phyloP scores from a whole-genome alignment of 371 early-diverging fungal genomes.

The Mortierella sp. region DNA sequence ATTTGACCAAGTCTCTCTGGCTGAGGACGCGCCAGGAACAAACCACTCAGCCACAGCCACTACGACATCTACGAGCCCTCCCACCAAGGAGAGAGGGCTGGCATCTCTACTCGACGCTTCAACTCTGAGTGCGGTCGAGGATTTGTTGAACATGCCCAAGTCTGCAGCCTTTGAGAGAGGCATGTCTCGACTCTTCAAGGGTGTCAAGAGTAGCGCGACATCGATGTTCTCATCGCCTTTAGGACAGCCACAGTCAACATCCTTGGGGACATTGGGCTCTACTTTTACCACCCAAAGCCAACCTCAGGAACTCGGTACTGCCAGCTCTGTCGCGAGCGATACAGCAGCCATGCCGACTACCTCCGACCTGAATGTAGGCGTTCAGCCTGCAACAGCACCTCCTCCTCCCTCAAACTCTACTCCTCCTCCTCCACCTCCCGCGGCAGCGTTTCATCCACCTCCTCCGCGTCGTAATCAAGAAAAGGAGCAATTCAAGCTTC shows the following conservation, averaged over 20 bases:
- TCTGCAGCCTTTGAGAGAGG: slow-evolving; percentile 57
- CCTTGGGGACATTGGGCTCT: not conserved
- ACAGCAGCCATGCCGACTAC: not conserved
- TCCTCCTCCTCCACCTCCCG: not conserved
- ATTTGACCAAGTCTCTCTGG: slow-evolving; percentile 47
- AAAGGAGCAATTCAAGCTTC: not conserved
- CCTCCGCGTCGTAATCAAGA: slow-evolving; percentile 1
- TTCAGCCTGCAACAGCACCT: not conserved
- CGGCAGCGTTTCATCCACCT: not conserved
- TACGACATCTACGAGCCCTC: not conserved
- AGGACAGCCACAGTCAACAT: slow-evolving; percentile 2
- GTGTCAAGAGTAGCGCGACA: slow-evolving; percentile 51
- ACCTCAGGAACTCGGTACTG: not conserved
- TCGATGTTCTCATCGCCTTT: slow-evolving; percentile 44
- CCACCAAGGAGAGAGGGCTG: slow-evolving; percentile 34
- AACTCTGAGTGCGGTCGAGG: slow-evolving; percentile 50
- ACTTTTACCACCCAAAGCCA: not conserved
- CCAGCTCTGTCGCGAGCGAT: not conserved
- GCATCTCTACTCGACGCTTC: slow-evolving; percentile 44
- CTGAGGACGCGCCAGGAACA: slow-evolving; percentile 24
- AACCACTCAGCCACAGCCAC: not conserved
- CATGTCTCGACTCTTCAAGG: slow-evolving; percentile 50
- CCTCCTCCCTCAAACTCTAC: not conserved
- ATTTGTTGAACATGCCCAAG: slow-evolving; percentile 54
- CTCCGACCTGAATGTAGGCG: not conserved